Evolutionary conservation across 345 rosid species (phyloP).

Genomic region (Lepidium africanum): DNA sequence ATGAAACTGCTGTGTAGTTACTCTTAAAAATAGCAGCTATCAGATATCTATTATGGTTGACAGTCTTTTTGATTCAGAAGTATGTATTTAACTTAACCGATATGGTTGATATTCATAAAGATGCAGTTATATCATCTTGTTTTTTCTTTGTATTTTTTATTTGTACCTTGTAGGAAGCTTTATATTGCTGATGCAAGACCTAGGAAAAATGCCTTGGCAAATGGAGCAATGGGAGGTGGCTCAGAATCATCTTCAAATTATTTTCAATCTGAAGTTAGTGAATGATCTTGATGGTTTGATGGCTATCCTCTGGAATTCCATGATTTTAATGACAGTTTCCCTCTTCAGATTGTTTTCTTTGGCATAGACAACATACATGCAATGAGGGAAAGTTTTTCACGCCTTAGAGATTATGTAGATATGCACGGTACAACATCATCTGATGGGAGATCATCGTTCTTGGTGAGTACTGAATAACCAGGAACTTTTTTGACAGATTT

Average conservation of each 20-base stretch:
- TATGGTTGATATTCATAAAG: background rate
- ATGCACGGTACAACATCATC: slow-evolving; percentile 91
- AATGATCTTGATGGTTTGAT: slow-evolving; percentile 18
- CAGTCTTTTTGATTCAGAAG: background rate
- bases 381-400: slow-evolving; percentile 93
- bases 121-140: background rate
- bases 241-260: slow-evolving; percentile 95
- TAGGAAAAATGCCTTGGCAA: slow-evolving; percentile 96
- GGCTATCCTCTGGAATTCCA: background rate
- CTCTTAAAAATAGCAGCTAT: background rate
- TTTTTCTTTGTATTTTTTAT: background rate
- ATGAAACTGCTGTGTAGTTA: background rate
- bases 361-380: slow-evolving; percentile 99
- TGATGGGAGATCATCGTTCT: slow-evolving; percentile 92
- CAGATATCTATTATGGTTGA: background rate
- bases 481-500: background rate
- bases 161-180: slow-evolving; percentile 53
- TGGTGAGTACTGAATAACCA: slow-evolving; percentile 50
- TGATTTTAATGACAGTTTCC: slow-evolving; percentile 8
- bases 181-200: slow-evolving; percentile 99
- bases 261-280: slow-evolving; percentile 82
- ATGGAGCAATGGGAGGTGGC: slow-evolving; percentile 99
- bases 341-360: slow-evolving; percentile 80
- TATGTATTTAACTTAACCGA: background rate
- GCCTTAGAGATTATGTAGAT: slow-evolving; percentile 92